Evolutionary conservation across 2,329 filamentous ascomycete species (phyloP).

Genomic region (Parastagonospora avenae): DNA sequence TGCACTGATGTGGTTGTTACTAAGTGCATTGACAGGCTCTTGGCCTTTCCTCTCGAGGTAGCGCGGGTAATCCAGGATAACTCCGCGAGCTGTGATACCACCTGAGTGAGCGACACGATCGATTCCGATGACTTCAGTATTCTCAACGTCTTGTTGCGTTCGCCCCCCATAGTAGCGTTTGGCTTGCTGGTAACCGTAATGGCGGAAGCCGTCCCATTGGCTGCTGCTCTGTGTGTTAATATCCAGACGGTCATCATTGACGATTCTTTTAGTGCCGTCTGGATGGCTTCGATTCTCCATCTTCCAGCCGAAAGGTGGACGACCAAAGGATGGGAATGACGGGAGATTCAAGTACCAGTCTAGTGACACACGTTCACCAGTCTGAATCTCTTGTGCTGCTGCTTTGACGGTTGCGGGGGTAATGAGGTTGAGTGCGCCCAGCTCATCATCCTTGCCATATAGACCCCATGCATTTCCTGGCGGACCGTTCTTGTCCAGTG

Average conservation of each 20-base stretch:
- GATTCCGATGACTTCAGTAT: constrained; percentile 48
- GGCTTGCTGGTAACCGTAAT: constrained; percentile 51
- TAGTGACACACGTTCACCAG: constrained; percentile 45
- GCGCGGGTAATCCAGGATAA: constrained; percentile 42
- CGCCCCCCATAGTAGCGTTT: constrained; percentile 51
- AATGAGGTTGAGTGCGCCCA: constrained; percentile 62
- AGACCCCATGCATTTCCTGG: constrained; percentile 63
- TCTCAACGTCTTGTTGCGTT: constrained; percentile 47
- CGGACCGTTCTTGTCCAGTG: constrained; percentile 57
- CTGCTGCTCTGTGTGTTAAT: constrained; percentile 47
- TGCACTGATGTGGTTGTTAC: constrained; percentile 25
- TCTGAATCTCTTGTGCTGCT: constrained; percentile 54
- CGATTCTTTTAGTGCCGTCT: constrained; percentile 32
- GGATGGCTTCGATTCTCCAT: constrained; percentile 34
- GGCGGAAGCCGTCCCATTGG: constrained; percentile 50
- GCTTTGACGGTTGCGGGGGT: constrained; percentile 52
- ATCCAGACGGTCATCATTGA: constrained; percentile 46
- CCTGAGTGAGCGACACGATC: constrained; percentile 40
- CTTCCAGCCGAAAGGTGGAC: constrained; percentile 36
- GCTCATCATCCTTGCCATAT: constrained; percentile 57
- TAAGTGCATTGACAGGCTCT: constrained; percentile 26
- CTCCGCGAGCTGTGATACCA: constrained; percentile 36
- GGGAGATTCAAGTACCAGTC: constrained; percentile 52
- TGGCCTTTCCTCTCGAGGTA: constrained; percentile 27
- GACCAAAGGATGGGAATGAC: constrained; percentile 44